Percentiles rank a stretch among this genome's conserved stretches.
Evolutionary conservation across 768 basidiomycete species (phyloP).

Genomic region (Porphyrellus cyaneotinctus): DNA sequence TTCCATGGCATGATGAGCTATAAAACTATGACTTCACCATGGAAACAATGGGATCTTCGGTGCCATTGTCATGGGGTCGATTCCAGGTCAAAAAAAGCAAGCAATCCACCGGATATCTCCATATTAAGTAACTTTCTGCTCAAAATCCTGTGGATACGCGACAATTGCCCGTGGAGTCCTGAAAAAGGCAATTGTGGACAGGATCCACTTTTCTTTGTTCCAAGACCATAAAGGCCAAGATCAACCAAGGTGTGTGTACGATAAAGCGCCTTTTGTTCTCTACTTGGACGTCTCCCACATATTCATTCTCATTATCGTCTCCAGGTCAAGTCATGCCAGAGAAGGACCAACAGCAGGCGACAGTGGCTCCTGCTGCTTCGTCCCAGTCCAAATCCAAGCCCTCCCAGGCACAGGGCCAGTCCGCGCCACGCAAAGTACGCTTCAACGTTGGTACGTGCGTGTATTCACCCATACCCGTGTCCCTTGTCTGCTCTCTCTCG

Average conservation of each 20-base stretch:
- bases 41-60: conserved; percentile 5
- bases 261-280: conserved; percentile 15
- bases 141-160: conserved; percentile 5
- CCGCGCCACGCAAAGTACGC: conserved; percentile 77
- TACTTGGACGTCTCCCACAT: conserved; percentile 1
- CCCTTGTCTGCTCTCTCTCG: not conserved
- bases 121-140: not conserved
- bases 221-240: conserved; percentile 16
- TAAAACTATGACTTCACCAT: conserved; percentile 1
- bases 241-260: not conserved
- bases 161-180: not conserved
- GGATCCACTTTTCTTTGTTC: conserved; percentile 17
- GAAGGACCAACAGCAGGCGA: conserved; percentile 12
- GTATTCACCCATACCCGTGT: not conserved
- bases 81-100: not conserved
- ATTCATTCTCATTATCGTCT: not conserved
- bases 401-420: conserved; percentile 35
- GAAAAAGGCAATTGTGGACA: not conserved
- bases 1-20: not conserved
- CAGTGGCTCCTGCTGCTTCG: conserved; percentile 12
- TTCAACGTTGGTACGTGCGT: conserved; percentile 72
- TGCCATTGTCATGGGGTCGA: not conserved
- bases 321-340: conserved; percentile 26
- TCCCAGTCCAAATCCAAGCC: conserved; percentile 40
- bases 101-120: not conserved